phyloP scores from a whole-genome alignment of 129 eudicot genomes.

The Flaveria linearis region DNA sequence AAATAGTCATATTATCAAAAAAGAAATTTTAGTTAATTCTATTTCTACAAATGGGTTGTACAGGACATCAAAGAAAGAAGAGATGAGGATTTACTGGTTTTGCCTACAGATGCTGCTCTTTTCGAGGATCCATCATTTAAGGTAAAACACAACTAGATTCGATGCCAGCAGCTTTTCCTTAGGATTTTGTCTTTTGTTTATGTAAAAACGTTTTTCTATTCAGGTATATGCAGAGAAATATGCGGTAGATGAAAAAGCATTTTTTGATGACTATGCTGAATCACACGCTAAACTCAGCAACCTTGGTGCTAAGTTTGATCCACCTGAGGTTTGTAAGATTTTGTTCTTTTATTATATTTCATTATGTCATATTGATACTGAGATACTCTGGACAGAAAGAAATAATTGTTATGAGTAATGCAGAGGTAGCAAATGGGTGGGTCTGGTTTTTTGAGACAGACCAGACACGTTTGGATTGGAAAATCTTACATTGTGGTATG shows the following conservation, averaged over 20 bases:
- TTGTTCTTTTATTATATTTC: background rate
- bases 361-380: background rate
- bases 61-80: constrained; percentile 90
- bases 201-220: constrained; percentile 20
- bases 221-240: constrained; percentile 95
- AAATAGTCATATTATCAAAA: background rate
- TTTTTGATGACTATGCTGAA: constrained; percentile 93
- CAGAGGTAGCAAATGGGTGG: constrained; percentile 2
- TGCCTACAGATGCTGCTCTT: constrained; percentile 97
- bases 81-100: constrained; percentile 90
- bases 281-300: constrained; percentile 99
- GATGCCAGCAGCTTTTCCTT: background rate
- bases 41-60: constrained; percentile 19
- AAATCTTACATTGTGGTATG: background rate
- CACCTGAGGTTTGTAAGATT: constrained; percentile 64
- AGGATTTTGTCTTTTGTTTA: constrained; percentile 9
- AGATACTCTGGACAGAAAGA: background rate
- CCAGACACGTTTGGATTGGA: background rate
- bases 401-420: background rate
- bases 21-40: background rate
- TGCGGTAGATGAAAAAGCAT: constrained; percentile 78
- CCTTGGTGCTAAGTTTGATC: constrained; percentile 97
- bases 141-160: constrained; percentile 44
- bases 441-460: background rate
- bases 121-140: constrained; percentile 93